phyloP scores from a whole-genome alignment of 768 basidiomycete genomes.

The Myochromella boudieri region DNA sequence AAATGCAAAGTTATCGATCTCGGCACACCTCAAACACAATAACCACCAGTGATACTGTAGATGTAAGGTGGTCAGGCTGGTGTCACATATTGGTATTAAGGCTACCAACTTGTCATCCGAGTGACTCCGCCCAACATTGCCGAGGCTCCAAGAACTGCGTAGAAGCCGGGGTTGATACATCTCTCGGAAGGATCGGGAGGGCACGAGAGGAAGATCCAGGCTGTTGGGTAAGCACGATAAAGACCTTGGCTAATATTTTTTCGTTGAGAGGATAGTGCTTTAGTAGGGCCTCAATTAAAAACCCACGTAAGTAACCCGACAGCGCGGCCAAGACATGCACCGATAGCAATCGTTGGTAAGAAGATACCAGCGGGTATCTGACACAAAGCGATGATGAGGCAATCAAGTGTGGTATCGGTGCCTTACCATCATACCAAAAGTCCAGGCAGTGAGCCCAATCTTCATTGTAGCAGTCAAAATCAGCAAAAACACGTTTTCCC shows the following conservation, averaged over 20 bases:
- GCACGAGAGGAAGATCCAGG: conserved; percentile 72
- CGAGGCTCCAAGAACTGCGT: conserved; percentile 74
- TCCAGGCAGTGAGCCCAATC: conserved; percentile 67
- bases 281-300: not conserved
- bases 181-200: conserved; percentile 67
- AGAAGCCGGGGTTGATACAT: conserved; percentile 76
- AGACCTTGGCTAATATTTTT: conserved; percentile 58
- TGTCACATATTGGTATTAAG: not conserved
- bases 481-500: conserved; percentile 68
- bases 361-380: conserved; percentile 79
- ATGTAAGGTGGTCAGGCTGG: not conserved
- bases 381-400: not conserved
- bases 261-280: conserved; percentile 5
- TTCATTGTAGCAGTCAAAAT: conserved; percentile 63
- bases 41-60: conserved; percentile 70
- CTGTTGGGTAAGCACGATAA: conserved; percentile 62
- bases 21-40: conserved; percentile 64
- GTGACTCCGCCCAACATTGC: conserved; percentile 78
- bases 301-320: conserved; percentile 66
- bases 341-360: conserved; percentile 73
- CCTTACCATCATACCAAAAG: conserved; percentile 75
- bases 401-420: not conserved
- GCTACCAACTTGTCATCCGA: conserved; percentile 64
- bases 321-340: conserved; percentile 71
- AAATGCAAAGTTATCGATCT: not conserved